Evolutionary conservation across 73 alveolate genomes (phyloP), one percentile per base, ranked within the genome.

Genomic region (Tetrahymena thermophila): DNA sequence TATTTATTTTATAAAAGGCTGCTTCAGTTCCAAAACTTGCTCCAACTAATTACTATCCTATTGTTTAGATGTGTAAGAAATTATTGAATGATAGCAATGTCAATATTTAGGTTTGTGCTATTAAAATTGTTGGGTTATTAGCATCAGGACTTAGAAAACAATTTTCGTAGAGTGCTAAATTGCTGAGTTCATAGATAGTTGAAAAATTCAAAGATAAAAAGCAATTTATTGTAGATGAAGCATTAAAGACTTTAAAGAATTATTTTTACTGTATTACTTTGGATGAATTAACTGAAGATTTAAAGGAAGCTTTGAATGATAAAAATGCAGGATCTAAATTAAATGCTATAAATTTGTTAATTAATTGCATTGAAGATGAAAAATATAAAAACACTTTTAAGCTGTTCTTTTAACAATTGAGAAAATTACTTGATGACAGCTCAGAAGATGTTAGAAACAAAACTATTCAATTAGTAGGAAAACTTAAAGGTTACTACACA

Each of bases 201-300:
- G 94, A 56, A 34, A 95, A 95, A 89, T 89, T 95, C 35, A 95
- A 94, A 56, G 97, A 95, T 43, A 95, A 95, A 55, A 95, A 95
- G 42, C 83, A 40, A 55, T 84, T 95, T 11, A 71, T 89, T 14
- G 55, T 85, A 23, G 94, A 89, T 23, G 97, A 95, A 95, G 95
- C 97, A 10, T 85, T 71, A 44, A 43, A 42, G 25, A 89, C 97
- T 43, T 25, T 95, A 50, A 94, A 95, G 94, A 84, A 85, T 37
- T 85, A 85, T 31, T 94, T 85, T 85, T 95, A 95, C 56, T 95
- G 93, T 44, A 85, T 95, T 28, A 85, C 42, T 35, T 85, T 89
- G 11, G 97, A 95, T 85, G 97, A 95, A 28, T 89, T 95, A 34
- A 94, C 55, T 43, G 97, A 95, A 35, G 97, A 95, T 89, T 95